A percentile compares a stretch with the other conserved stretches of the same genome.
Evolutionary conservation across 306 rosid genomes (phyloP).

Genomic region (Echinosophora koreensis): DNA sequence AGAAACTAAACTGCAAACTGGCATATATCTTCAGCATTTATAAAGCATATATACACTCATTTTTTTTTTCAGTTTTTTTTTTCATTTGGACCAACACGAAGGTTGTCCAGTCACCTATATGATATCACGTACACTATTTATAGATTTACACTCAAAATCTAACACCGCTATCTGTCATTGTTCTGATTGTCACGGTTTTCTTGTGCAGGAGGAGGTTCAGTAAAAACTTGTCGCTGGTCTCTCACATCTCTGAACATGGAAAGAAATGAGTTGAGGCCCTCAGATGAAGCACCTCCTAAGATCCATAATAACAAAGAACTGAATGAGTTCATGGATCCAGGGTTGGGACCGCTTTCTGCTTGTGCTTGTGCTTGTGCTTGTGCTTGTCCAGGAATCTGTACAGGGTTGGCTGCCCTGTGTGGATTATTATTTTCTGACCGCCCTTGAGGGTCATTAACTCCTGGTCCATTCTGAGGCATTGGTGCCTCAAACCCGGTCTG

Average conservation of each 20-base stretch:
- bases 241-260: constrained; percentile 94
- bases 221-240: constrained; percentile 82
- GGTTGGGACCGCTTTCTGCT: constrained; percentile 75
- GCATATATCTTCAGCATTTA: constrained; percentile 17
- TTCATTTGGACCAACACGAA: constrained; percentile 35
- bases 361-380: constrained; percentile 36
- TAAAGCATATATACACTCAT: constrained; percentile 26
- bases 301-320: constrained; percentile 91
- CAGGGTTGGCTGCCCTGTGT: constrained; percentile 57
- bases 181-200: constrained; percentile 57
- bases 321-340: constrained; percentile 77
- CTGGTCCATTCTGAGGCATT: constrained; percentile 55
- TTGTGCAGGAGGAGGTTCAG: constrained; percentile 56
- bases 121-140: constrained; percentile 36
- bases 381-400: constrained; percentile 61
- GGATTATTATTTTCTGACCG: constrained; percentile 60
- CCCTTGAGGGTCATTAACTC: constrained; percentile 53
- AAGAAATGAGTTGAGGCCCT: constrained; percentile 84
- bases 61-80: neutral
- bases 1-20: neutral
- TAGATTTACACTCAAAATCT: constrained; percentile 38
- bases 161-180: constrained; percentile 52
- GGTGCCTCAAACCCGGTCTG: constrained; percentile 67
- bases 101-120: constrained; percentile 37
- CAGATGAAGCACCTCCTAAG: constrained; percentile 92